A percentile compares a stretch with the other conserved stretches of the same genome.
These are phyloP conservation scores for Boletus albobrunnescens DNA, from an alignment of 1,284 basidiomycete genomes.

Conservation along the genomic window DNA sequence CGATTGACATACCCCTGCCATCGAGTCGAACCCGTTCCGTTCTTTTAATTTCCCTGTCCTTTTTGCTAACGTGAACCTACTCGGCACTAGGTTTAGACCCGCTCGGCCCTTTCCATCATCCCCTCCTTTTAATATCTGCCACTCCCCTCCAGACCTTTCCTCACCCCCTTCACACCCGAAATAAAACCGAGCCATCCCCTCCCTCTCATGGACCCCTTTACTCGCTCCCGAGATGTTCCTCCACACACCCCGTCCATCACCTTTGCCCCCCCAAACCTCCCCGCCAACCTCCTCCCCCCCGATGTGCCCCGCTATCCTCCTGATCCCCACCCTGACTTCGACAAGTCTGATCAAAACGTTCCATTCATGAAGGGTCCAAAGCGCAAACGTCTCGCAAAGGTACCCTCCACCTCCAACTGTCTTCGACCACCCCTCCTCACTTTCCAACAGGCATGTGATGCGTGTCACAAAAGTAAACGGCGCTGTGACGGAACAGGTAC, in stretches of 20 bases:
- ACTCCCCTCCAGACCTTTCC: constrained; percentile 2
- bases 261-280: constrained; percentile 23
- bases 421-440: constrained; percentile 4
- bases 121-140: constrained; percentile 33
- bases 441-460: constrained; percentile 63
- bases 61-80: constrained; percentile 26
- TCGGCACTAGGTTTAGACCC: constrained; percentile 29
- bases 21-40: no score
- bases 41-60: constrained; percentile 19
- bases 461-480: constrained; percentile 78
- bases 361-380: constrained; percentile 55
- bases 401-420: constrained; percentile 22
- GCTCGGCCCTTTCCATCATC: constrained; percentile 25
- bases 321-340: constrained; percentile 20
- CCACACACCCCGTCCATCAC: constrained; percentile 18
- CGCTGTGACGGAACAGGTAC: constrained; percentile 76
- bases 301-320: constrained; percentile 21
- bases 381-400: constrained; percentile 69
- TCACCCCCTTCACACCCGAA: not conserved
- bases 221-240: constrained; percentile 16
- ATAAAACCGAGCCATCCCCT: not conserved
- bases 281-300: constrained; percentile 13
- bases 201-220: constrained; percentile 22
- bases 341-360: constrained; percentile 28
- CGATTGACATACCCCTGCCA: no score